Percentiles rank a stretch among this genome's conserved stretches.
These are phyloP conservation scores for Paxillus involutus DNA, from an alignment of 768 basidiomycete genomes.

Conservation along the genomic window DNA sequence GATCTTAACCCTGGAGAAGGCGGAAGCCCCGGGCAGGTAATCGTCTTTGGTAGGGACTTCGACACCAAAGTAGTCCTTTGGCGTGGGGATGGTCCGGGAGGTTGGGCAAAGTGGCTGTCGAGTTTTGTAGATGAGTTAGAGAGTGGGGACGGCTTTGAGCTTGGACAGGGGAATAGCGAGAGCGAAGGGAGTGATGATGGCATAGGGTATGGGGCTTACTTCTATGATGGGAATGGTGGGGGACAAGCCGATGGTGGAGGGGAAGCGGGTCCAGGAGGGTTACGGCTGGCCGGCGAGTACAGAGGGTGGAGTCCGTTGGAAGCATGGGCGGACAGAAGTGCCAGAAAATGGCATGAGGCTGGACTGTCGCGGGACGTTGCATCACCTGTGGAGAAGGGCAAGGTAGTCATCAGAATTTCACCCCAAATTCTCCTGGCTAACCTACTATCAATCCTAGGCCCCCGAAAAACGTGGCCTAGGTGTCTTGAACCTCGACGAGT, in stretches of 20 bases:
- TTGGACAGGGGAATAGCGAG: slow-evolving; percentile 55
- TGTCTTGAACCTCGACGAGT: slow-evolving; percentile 40
- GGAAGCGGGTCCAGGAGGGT: slow-evolving; percentile 65
- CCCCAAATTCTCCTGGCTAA: slow-evolving; percentile 15
- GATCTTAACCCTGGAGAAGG: slow-evolving; percentile 85
- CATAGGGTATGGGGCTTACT: slow-evolving; percentile 85
- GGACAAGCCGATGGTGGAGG: slow-evolving; percentile 80
- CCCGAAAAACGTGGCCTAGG: slow-evolving; percentile 46
- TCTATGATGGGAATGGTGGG: slow-evolving; percentile 75
- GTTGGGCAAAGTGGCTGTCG: slow-evolving; percentile 95
- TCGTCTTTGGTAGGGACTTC: slow-evolving; percentile 98
- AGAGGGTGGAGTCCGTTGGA: slow-evolving; percentile 91
- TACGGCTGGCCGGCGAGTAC: slow-evolving; percentile 83
- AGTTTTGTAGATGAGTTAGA: slow-evolving; percentile 92
- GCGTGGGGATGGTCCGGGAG: slow-evolving; percentile 84
- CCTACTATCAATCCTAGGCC: slow-evolving; percentile 28
- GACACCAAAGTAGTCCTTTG: slow-evolving; percentile 97
- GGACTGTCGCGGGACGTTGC: slow-evolving; percentile 62
- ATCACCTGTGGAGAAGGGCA: slow-evolving; percentile 41
- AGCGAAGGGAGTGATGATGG: slow-evolving; percentile 81
- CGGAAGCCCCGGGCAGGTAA: slow-evolving; percentile 87
- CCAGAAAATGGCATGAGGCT: slow-evolving; percentile 81
- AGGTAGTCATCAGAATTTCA: slow-evolving; percentile 38
- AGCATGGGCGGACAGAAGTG: slow-evolving; percentile 89
- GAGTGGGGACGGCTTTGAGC: slow-evolving; percentile 83